Conservation (phyloP, 179 eudicot species). For the Heliamphora pulchella region DNA sequence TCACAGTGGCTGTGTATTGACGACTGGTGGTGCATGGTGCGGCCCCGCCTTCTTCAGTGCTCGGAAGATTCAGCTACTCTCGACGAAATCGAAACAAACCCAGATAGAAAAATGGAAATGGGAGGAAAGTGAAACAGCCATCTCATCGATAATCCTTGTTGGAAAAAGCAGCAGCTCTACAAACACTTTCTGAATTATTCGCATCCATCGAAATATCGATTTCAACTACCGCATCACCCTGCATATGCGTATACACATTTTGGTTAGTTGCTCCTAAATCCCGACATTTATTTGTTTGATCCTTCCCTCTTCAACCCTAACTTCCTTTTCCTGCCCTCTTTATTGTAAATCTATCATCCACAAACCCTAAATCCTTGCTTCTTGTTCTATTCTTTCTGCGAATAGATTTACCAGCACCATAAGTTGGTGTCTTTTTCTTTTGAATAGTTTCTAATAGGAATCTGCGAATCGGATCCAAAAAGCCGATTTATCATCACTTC, state of each 20-base stretch:
- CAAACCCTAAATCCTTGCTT: not conserved
- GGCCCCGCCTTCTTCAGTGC: no score
- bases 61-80: no score
- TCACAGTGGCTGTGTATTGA: no score
- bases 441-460: not conserved
- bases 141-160: no score
- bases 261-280: not conserved
- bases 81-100: no score
- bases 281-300: not conserved
- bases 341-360: not conserved
- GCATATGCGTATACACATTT: not conserved
- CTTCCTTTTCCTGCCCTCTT: not conserved
- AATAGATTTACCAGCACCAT: not conserved
- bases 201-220: not conserved
- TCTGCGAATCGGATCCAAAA: not conserved
- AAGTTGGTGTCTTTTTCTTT: constrained; percentile 2
- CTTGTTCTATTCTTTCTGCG: not conserved
- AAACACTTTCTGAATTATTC: not conserved
- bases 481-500: not conserved
- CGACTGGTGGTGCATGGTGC: no score
- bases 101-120: no score
- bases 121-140: no score
- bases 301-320: not conserved
- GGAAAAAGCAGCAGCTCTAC: no score
- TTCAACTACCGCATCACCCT: not conserved